Evolutionary conservation across 108 stramenopile species (phyloP).

Genomic region (Cyclotella baltica): DNA sequence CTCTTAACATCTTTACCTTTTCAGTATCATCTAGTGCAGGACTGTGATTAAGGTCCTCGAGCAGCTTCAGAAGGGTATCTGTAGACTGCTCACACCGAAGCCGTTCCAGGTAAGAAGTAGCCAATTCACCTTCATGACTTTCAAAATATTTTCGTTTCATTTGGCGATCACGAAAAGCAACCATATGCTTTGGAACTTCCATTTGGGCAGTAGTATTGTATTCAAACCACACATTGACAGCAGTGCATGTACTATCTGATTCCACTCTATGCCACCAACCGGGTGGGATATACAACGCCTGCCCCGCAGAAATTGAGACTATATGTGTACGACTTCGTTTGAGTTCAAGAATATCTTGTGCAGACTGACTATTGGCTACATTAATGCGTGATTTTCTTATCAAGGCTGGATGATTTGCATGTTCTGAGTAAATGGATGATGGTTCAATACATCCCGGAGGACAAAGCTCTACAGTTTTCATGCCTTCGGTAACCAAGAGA

Average conservation of each 20-base stretch:
- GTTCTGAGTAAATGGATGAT: slow-evolving; percentile 46
- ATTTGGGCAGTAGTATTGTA: slow-evolving; percentile 16
- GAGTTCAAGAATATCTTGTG: slow-evolving; percentile 1
- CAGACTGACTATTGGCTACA: neutral
- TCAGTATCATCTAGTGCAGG: neutral
- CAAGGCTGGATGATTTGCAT: slow-evolving; percentile 55
- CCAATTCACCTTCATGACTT: slow-evolving; percentile 17
- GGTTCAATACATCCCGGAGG: slow-evolving; percentile 48
- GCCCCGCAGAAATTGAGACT: slow-evolving; percentile 40
- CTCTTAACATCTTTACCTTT: neutral
- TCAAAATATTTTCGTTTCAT: slow-evolving; percentile 30
- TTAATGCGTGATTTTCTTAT: neutral
- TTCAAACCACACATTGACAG: slow-evolving; percentile 56
- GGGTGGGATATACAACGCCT: slow-evolving; percentile 47
- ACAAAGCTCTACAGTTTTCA: slow-evolving; percentile 51
- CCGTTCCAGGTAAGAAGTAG: neutral
- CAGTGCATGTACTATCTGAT: slow-evolving; percentile 34
- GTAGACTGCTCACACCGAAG: neutral
- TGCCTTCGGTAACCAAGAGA: slow-evolving; percentile 38
- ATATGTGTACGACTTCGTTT: slow-evolving; percentile 31
- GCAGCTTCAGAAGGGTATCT: neutral
- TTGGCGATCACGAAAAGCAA: slow-evolving; percentile 32
- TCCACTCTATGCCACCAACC: slow-evolving; percentile 64
- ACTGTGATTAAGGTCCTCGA: neutral
- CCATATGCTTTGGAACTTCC: slow-evolving; percentile 41